These are phyloP conservation scores for Climacium dendroides DNA, from an alignment of 225 moss, liverwort and hornwort genomes.

Conservation along the genomic window DNA sequence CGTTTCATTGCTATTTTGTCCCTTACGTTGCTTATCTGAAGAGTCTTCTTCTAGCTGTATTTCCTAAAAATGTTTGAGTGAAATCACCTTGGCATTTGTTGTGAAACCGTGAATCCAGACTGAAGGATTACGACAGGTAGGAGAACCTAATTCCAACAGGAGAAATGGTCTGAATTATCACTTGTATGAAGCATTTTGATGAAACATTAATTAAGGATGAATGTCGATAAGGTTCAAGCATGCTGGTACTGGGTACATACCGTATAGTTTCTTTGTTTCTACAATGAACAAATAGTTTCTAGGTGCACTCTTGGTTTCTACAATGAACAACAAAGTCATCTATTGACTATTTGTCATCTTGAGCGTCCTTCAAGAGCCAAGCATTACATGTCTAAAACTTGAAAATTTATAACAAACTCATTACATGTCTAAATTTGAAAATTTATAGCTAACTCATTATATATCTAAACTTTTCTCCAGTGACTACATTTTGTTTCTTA, in stretches of 20 bases:
- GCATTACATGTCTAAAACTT: too few relatives aligned
- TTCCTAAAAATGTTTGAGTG: background rate
- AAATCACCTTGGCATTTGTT: background rate
- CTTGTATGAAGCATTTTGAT: background rate
- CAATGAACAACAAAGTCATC: too few relatives aligned
- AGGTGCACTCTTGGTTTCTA: too few relatives aligned
- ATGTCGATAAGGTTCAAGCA: background rate
- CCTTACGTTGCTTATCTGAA: background rate
- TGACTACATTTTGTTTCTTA: too few relatives aligned
- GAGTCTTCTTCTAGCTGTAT: background rate
- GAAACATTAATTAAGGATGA: background rate
- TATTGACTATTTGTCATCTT: too few relatives aligned
- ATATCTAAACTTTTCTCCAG: too few relatives aligned
- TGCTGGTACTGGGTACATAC: background rate
- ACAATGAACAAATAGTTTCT: too few relatives aligned
- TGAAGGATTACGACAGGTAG: background rate
- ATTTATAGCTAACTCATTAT: too few relatives aligned
- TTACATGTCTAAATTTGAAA: too few relatives aligned
- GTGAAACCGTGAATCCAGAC: background rate
- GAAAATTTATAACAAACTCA: background rate
- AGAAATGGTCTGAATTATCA: background rate
- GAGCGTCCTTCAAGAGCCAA: too few relatives aligned
- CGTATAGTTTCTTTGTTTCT: too few relatives aligned
- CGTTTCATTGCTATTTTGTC: background rate
- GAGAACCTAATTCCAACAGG: background rate